phyloP scores from a whole-genome alignment of 2,329 filamentous ascomycete species.

The Xylaria sp. region DNA sequence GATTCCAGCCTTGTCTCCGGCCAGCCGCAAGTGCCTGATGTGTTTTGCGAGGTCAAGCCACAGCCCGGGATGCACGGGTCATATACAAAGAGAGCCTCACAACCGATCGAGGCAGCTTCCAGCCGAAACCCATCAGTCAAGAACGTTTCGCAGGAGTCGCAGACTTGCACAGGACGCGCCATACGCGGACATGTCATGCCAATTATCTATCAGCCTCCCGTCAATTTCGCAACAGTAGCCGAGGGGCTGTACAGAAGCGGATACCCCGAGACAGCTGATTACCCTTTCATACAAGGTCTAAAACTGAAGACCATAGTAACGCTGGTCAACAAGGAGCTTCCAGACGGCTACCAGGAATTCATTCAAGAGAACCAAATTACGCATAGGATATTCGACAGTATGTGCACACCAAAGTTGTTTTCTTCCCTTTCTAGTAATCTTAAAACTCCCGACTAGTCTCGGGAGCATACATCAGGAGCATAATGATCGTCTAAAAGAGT shows the following conservation, averaged over 20 bases:
- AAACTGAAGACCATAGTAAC: conserved; percentile 82
- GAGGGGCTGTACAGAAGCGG: conserved; percentile 83
- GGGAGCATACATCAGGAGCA: no score
- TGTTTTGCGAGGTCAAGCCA: neutral
- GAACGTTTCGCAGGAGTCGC: conserved; percentile 18
- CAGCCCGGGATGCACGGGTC: conserved; percentile 10
- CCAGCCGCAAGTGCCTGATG: conserved; percentile 19
- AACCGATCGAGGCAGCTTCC: conserved; percentile 10
- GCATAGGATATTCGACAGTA: conserved; percentile 75
- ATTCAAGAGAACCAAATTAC: conserved; percentile 74
- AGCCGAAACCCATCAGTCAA: conserved; percentile 13
- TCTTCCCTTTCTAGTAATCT: no score
- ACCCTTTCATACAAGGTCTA: conserved; percentile 74
- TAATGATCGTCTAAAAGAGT: no score
- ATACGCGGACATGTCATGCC: conserved; percentile 9
- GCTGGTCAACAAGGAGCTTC: conserved; percentile 71
- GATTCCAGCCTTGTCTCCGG: neutral
- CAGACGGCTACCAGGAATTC: conserved; percentile 67
- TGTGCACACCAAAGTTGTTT: no score
- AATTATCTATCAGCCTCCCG: conserved; percentile 54
- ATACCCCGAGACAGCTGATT: conserved; percentile 78
- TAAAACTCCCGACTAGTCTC: no score
- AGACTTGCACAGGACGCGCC: conserved; percentile 20
- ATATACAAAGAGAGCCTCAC: conserved; percentile 18
- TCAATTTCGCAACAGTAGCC: conserved; percentile 81